A percentile compares a stretch with the other conserved stretches of the same genome.
These are phyloP conservation scores for Amanita thiersii DNA, from an alignment of 768 basidiomycete genomes.

Conservation along the genomic window DNA sequence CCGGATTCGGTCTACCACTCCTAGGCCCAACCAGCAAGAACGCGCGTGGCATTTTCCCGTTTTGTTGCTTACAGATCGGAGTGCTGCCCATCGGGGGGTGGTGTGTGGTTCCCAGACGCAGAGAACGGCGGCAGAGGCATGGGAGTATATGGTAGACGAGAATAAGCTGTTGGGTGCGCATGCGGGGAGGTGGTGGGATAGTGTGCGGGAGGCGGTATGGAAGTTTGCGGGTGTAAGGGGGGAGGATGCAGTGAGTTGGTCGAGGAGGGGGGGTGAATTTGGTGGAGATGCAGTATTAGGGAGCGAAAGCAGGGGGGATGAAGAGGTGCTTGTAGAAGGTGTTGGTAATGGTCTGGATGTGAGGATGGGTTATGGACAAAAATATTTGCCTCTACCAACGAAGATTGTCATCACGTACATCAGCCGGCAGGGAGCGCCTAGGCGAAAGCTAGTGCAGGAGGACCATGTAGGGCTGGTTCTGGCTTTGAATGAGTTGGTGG, in stretches of 20 bases:
- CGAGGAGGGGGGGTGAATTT: constrained; percentile 6
- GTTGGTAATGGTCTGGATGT: constrained; percentile 15
- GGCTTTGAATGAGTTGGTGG: constrained; percentile 43
- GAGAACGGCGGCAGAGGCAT: constrained; percentile 65
- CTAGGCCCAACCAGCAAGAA: constrained; percentile 14
- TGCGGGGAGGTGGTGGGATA: constrained; percentile 71
- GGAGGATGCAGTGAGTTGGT: constrained; percentile 11
- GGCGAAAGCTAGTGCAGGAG: constrained; percentile 43
- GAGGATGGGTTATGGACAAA: no score
- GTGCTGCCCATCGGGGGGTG: constrained; percentile 63
- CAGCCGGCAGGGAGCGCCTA: constrained; percentile 46
- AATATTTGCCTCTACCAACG: constrained; percentile 30
- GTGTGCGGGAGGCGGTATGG: constrained; percentile 57
- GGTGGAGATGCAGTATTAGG: constrained; percentile 3
- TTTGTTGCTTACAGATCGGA: constrained; percentile 65
- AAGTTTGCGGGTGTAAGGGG: constrained; percentile 46
- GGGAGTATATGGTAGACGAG: constrained; percentile 37
- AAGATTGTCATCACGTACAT: constrained; percentile 68
- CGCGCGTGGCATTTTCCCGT: constrained; percentile 68
- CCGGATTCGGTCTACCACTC: constrained; percentile 29
- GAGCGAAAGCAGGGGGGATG: constrained; percentile 7
- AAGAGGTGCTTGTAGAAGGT: constrained; percentile 4
- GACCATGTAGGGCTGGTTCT: constrained; percentile 49
- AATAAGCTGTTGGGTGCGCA: constrained; percentile 27
- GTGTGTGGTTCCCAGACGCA: constrained; percentile 59